These are phyloP conservation scores for Exidia glandulosa DNA, from an alignment of 768 basidiomycete genomes.

Conservation along the genomic window DNA sequence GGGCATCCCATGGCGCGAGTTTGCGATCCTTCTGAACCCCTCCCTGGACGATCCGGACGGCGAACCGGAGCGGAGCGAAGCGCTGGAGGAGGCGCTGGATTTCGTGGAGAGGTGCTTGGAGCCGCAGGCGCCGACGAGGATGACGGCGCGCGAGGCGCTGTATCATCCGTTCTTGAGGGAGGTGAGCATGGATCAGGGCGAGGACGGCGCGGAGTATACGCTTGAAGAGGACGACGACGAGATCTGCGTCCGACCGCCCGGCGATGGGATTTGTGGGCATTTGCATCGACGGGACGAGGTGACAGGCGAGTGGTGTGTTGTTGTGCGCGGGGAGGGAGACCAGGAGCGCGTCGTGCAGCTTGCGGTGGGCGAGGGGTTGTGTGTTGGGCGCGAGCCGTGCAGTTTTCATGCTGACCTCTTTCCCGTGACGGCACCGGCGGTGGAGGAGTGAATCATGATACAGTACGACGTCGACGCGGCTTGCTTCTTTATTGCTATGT, in stretches of 20 bases:
- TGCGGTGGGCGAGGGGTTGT: not conserved
- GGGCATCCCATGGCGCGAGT: constrained; percentile 58
- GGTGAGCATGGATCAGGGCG: constrained; percentile 14
- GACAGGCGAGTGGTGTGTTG: constrained; percentile 35
- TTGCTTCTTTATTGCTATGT: no score
- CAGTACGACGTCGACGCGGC: no score
- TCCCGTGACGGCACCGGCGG: no score
- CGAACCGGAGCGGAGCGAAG: constrained; percentile 29
- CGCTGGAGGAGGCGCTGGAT: constrained; percentile 60
- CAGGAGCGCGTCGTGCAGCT: no score
- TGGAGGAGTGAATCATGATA: no score
- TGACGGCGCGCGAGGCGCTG: constrained; percentile 66
- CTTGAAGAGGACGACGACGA: constrained; percentile 43
- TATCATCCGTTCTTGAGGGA: constrained; percentile 62
- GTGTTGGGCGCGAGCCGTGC: not conserved
- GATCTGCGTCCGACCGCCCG: constrained; percentile 57
- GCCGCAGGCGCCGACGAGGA: constrained; percentile 65
- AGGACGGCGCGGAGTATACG: constrained; percentile 7
- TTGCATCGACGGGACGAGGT: constrained; percentile 52
- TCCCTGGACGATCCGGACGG: constrained; percentile 24
- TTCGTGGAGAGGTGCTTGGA: constrained; percentile 65
- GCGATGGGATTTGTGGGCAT: constrained; percentile 53
- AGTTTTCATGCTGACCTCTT: not conserved
- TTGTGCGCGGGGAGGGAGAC: no score
- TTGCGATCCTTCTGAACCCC: constrained; percentile 74